Evolutionary conservation across 228 moss, liverwort and hornwort species (phyloP).

Genomic region (Sphagnum magellanicum): DNA sequence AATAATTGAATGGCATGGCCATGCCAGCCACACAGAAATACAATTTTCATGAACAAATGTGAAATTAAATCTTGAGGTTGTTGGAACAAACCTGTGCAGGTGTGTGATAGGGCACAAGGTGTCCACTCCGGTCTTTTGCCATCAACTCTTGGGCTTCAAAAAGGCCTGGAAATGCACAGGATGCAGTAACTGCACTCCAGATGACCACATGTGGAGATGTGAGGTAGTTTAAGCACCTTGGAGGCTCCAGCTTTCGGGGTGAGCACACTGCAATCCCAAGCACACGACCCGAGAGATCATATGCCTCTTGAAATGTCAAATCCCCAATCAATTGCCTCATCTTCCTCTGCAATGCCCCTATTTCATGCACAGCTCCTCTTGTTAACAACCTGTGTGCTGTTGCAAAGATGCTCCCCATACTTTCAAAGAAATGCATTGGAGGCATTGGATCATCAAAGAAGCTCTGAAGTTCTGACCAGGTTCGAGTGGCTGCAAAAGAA

Average conservation of each 20-base stretch:
- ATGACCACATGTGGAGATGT: constrained; percentile 98
- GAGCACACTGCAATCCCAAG: constrained; percentile 95
- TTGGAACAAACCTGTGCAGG: constrained; percentile 46
- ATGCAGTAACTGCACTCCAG: constrained; percentile 99
- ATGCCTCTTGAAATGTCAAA: constrained; percentile 96
- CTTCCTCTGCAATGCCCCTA: constrained; percentile 73
- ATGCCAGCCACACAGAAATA: no score
- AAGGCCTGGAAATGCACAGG: constrained; percentile 95
- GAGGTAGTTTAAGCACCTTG: constrained; percentile 85
- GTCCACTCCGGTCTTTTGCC: constrained; percentile 97
- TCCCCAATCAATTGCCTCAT: constrained; percentile 99
- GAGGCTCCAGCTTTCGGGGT: constrained; percentile 85
- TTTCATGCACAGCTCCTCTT: constrained; percentile 90
- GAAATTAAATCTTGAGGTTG: no score
- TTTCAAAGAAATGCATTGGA: constrained; percentile 87
- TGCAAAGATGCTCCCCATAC: constrained; percentile 97
- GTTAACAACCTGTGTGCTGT: constrained; percentile 90
- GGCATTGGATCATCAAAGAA: constrained; percentile 96
- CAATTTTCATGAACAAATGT: no score
- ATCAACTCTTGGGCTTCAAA: constrained; percentile 97
- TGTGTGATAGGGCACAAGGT: constrained; percentile 84
- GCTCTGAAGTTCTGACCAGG: constrained; percentile 88
- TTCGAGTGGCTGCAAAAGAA: constrained; percentile 91
- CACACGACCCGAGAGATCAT: constrained; percentile 89
- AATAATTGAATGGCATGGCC: no score